Base-by-base conservation (phyloP, 1,139 yeast species). In the Sugiyamaella paludigena region DNA sequence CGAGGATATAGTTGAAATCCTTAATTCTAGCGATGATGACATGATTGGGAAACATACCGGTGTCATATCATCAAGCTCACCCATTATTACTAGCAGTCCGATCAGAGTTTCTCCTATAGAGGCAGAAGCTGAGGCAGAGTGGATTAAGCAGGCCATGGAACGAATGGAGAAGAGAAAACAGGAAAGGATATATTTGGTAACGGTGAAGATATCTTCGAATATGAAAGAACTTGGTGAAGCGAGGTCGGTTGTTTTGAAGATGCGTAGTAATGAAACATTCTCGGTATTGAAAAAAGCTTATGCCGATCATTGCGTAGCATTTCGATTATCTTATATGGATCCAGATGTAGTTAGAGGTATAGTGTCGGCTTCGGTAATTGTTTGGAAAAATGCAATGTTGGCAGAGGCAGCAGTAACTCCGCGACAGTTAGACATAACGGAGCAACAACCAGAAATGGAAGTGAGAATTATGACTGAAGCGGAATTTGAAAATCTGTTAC, bases 381-480 rank as follows among this genome's bases (percentile, higher is more conserved):
- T 58, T 1, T 56, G 54, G 50, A 52, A 54, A 13, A 51, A 49
- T 24, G 47, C 55, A 13, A 48, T 49, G 43, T 46, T 60, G 15
- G 51, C 49, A 39, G 59, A 57, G 13, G 47, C 35, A 28, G 45
- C 40, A 8, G 56, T 58, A n/a, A 42, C 45, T 12, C 45, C 45
- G 15, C 19, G 31, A 7, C 24, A 9, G n/a, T 28, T 42, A 12
- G 45, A 40, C n/a, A 35, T 48, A 8, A 40, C 44, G 12, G 40
- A 19, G 8, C 38, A 37, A 12, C 41, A 55, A n/a, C 55, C 59
- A 13, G 48, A 43, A 7, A 50, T 58, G 54, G 34, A 50, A 28
- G 31, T 61, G 13, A 31, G 44, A 8, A 40, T 59, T 11, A 53
- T 58, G 58, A 39, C 53, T 7, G 36, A 45, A 31, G 47, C 44